Evolutionary conservation across 768 basidiomycete species (phyloP).

Genomic region (Mycena crocata): DNA sequence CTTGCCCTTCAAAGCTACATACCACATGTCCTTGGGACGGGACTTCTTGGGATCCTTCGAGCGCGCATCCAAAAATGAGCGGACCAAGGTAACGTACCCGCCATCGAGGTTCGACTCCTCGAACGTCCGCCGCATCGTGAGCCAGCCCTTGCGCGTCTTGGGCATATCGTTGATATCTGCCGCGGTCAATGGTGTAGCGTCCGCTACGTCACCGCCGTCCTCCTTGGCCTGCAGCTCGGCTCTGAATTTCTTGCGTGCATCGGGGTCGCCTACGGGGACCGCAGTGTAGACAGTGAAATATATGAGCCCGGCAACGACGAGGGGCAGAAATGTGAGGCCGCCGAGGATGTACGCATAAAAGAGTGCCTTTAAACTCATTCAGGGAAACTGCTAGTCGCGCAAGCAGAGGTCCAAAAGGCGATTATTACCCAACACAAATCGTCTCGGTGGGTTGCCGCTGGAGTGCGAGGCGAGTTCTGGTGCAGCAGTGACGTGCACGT

Average conservation of each 20-base stretch:
- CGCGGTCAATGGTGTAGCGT: constrained; percentile 40
- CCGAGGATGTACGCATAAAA: constrained; percentile 90
- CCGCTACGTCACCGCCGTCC: constrained; percentile 41
- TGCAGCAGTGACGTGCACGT: constrained; percentile 12
- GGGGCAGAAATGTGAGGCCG: constrained; percentile 90
- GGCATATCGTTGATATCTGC: constrained; percentile 66
- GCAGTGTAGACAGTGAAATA: constrained; percentile 85
- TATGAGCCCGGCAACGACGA: constrained; percentile 69
- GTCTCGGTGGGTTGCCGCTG: too few relatives aligned
- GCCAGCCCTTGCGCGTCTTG: constrained; percentile 81
- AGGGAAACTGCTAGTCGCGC: constrained; percentile 24
- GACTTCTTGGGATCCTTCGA: constrained; percentile 88
- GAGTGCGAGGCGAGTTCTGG: too few relatives aligned
- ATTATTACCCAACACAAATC: too few relatives aligned
- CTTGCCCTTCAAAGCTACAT: constrained; percentile 90
- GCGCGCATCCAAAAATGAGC: constrained; percentile 82
- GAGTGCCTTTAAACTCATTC: constrained; percentile 77
- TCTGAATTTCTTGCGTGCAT: constrained; percentile 55
- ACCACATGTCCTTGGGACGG: constrained; percentile 93
- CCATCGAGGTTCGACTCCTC: constrained; percentile 72
- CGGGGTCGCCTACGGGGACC: constrained; percentile 75
- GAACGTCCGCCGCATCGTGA: constrained; percentile 84
- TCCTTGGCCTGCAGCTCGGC: constrained; percentile 44
- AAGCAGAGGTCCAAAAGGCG: not conserved
- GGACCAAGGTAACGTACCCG: constrained; percentile 83